Evolutionary conservation across 345 rosid species (phyloP), one percentile per base, ranked within the genome.

Genomic region (Tarenaya hassleriana): DNA sequence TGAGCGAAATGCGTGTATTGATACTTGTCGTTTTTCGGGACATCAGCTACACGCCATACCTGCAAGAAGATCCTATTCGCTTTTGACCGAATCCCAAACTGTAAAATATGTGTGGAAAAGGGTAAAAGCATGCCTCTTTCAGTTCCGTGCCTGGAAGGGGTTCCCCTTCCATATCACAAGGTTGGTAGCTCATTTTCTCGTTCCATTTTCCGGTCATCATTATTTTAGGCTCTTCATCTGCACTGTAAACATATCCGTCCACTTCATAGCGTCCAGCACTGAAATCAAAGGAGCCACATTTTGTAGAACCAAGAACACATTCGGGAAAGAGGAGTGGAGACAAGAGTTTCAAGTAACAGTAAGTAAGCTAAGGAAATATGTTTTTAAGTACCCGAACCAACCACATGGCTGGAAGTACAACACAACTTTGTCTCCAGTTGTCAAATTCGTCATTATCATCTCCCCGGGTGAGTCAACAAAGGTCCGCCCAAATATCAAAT

Each of bases 131-230:
- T 13, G 73, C 94, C 86, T 81, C 94, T 66, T 77, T 79, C 42
- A 75, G 48, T 58, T 84, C 88, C 17, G 86, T 79, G 70, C 86
- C 86, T 24, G 80, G 82, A 50, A 68, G 70, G 9, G 94, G 82
- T 64, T 84, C 94, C 32, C 89, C 94, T 45, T 86, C 95, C 48
- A 66, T 10, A 61, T 82, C 95, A 72, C 95, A 86, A 7, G 85
- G 90, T 50, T 86, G 90, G 48, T 80, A 86, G 69, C 87, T 80
- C 71, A 86, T 59, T n/a, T 77, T 77, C 69, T 80, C 80, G 39
- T 82, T 82, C 90, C 90, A 82, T 69, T 85, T 82, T 57, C 95
- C 95, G 3, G 87, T 85, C 81, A 85, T 77, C 78, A 85, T 68
- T 66, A 85, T 55, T 51, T 79, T 82, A 14, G 95, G 90, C 57